These are phyloP conservation scores for Xylaria polymorpha DNA, from an alignment of 2,329 filamentous ascomycete genomes.

Conservation along the genomic window DNA sequence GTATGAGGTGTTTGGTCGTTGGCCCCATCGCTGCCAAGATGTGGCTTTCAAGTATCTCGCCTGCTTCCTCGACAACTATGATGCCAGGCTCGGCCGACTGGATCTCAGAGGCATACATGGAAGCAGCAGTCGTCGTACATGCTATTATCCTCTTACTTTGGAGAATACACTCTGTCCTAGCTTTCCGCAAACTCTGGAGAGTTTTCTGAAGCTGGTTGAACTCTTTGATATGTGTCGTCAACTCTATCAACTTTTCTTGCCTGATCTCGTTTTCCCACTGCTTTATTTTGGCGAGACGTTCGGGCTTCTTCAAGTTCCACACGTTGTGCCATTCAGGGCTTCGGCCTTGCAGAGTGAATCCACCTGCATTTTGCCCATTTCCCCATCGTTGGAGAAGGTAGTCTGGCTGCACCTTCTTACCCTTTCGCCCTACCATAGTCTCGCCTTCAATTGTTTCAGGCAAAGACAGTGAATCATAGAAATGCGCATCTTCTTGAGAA, in stretches of 20 bases:
- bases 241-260: slow-evolving; percentile 60
- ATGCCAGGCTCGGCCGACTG: slow-evolving; percentile 66
- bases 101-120: slow-evolving; percentile 68
- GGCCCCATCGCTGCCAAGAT: slow-evolving; percentile 67
- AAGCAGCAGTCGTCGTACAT: slow-evolving; percentile 77
- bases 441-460: slow-evolving; percentile 61
- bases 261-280: slow-evolving; percentile 61
- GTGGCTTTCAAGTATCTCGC: slow-evolving; percentile 77
- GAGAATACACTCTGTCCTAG: slow-evolving; percentile 59
- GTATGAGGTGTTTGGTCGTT: slow-evolving; percentile 63
- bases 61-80: slow-evolving; percentile 77
- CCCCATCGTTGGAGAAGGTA: slow-evolving; percentile 69
- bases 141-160: slow-evolving; percentile 70
- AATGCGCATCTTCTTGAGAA: slow-evolving; percentile 60
- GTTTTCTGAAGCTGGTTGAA: slow-evolving; percentile 57
- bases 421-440: slow-evolving; percentile 57
- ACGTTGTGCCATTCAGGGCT: slow-evolving; percentile 50
- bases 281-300: slow-evolving; percentile 52
- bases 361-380: slow-evolving; percentile 57
- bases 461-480: slow-evolving; percentile 67
- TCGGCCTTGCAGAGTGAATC: slow-evolving; percentile 51
- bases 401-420: slow-evolving; percentile 55
- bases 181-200: slow-evolving; percentile 58
- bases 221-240: slow-evolving; percentile 54
- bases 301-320: slow-evolving; percentile 62